Conservation (phyloP, 2,329 filamentous ascomycete genomes). For the Cordyceps farinosa region DNA sequence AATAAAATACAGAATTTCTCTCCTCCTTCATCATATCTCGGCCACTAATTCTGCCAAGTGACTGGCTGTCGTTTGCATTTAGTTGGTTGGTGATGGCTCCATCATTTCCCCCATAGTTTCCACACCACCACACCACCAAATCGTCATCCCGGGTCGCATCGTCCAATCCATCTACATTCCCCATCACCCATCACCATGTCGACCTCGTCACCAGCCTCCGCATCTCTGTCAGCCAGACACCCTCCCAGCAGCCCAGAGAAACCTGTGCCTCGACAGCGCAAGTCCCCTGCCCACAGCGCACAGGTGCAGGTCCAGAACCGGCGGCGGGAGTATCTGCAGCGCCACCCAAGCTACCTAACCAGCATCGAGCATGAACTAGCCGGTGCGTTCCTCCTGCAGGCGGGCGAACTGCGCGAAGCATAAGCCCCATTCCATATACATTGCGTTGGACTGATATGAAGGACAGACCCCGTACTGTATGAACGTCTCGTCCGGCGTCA, state of each 20-base stretch:
- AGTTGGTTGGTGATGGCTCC: too few relatives aligned
- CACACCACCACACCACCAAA: not conserved
- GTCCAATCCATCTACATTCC: not conserved
- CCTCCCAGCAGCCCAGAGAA: constrained; percentile 24
- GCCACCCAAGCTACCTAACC: constrained; percentile 68
- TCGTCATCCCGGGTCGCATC: not conserved
- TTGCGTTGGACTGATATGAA: constrained; percentile 1
- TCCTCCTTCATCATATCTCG: too few relatives aligned
- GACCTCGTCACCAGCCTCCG: not conserved
- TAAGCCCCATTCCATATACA: not conserved
- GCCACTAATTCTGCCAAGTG: too few relatives aligned
- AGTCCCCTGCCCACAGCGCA: constrained; percentile 38
- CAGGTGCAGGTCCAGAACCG: constrained; percentile 67
- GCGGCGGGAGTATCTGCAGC: constrained; percentile 70
- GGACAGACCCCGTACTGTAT: constrained; percentile 72
- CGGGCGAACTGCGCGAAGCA: too few relatives aligned
- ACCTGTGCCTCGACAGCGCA: constrained; percentile 43
- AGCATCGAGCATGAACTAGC: constrained; percentile 54
- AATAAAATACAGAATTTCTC: too few relatives aligned
- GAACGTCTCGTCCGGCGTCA: constrained; percentile 75
- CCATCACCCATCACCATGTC: not conserved
- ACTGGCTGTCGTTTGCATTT: too few relatives aligned
- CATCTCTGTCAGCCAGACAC: not conserved
- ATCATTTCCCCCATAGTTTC: too few relatives aligned
- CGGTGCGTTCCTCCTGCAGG: constrained; percentile 35